Evolutionary conservation across 225 moss, liverwort and hornwort genomes (phyloP).

Genomic region (Climacium dendroides): DNA sequence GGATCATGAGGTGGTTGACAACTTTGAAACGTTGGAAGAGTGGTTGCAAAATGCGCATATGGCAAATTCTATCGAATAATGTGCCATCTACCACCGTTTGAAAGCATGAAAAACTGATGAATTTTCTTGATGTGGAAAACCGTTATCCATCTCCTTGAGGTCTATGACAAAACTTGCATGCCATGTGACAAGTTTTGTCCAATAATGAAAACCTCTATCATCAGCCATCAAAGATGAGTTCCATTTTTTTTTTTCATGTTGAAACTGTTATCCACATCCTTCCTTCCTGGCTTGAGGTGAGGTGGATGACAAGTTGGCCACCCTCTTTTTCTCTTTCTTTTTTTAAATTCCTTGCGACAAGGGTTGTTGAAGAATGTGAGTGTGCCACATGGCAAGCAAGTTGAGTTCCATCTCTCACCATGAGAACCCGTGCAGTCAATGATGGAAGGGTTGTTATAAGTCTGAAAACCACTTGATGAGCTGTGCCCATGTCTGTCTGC

Average conservation of each 20-base stretch:
- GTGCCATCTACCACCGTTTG: too few species aligned
- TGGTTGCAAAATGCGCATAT: not conserved
- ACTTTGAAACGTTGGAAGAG: not conserved
- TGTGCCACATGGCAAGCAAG: not conserved
- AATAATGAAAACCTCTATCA: not conserved
- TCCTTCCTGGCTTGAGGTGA: too few species aligned
- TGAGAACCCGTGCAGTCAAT: not conserved
- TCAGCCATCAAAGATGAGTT: not conserved
- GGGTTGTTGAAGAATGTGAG: not conserved
- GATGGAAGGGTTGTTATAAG: not conserved
- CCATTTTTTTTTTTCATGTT: not conserved
- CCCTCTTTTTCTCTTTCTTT: too few species aligned
- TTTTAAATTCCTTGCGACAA: too few species aligned
- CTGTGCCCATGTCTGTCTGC: not conserved
- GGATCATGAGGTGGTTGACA: not conserved
- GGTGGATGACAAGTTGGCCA: not conserved
- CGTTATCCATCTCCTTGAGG: not conserved
- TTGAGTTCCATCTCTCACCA: not conserved
- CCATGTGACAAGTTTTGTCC: not conserved
- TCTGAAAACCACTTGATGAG: not conserved
- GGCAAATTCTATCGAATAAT: not conserved
- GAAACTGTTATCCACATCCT: not conserved
- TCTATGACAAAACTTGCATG: not conserved
- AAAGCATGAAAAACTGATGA: not conserved
- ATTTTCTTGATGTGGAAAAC: not conserved